Base-by-base conservation (phyloP, 2,329 filamentous ascomycete species). In the Fusarium lyarnte region DNA sequence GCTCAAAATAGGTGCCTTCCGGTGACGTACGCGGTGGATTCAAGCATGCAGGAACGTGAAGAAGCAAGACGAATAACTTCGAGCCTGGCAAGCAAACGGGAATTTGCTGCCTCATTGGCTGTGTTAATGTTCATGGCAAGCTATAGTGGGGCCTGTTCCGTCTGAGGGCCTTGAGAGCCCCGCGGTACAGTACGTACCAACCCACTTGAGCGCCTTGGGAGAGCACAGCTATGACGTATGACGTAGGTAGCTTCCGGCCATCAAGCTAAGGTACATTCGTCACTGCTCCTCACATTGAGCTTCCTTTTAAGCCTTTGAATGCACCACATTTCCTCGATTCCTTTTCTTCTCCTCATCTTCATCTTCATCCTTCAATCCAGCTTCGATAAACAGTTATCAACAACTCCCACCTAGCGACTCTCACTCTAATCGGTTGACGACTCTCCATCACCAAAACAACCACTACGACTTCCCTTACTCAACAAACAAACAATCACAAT, bases 401-500 rank as follows among this genome's bases (percentile, higher is more conserved):
- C 55, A 45, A 21, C 23, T 57, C 13, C 13, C n/a, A 54, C 16
- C 53, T 25, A 35, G 57, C 42, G 36, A 60, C 49, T 53, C 33
- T 46, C 59, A 66, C 39, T 33, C 52, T 47, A 58, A 60, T 27
- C 43, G 33, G 43, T 57, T 49, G 41, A 63, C 63, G 63, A 67
- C 57, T 58, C 61, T 55, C 66, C 67, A 31, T 52, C 49, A 64
- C 69, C 58, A 49, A 63, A 61, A 51, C 66, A 60, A 65, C 43
- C 38, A 46, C 62, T 58, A 60, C 59, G 53, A 66, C 63, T 64
- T 59, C 57, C 61, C 63, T 60, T 58, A 58, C 60, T 53, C 58
- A 49, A 55, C 70, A 63, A 49, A 55, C 70, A 63, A 57, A 57
- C 64, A 58, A 58, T 70, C 82, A 88, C 78, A 70, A 94, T 94